phyloP scores from a whole-genome alignment of 352 stramenopile genomes.

The Blastocystis hominis region DNA sequence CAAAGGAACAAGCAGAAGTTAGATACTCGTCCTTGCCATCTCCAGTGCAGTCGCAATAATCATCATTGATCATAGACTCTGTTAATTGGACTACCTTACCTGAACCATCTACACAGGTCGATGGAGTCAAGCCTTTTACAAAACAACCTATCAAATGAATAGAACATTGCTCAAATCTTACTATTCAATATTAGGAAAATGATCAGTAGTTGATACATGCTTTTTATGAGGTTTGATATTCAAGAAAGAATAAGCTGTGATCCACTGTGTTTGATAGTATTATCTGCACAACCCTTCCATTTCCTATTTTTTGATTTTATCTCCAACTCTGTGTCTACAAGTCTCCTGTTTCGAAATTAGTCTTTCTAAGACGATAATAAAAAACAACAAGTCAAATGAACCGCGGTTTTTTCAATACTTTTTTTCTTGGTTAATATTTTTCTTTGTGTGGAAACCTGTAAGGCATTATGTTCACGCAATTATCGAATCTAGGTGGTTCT shows the following conservation, averaged over 20 bases:
- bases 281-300: too few relatives aligned
- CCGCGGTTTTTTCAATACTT: neutral
- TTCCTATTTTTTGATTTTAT: too few relatives aligned
- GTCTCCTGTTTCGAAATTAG: too few relatives aligned
- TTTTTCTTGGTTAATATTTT: neutral
- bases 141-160: neutral
- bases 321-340: too few relatives aligned
- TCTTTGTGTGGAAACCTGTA: neutral
- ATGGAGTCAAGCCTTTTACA: neutral
- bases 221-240: too few relatives aligned
- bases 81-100: neutral
- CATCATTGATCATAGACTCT: constrained; percentile 57
- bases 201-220: neutral
- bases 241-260: too few relatives aligned
- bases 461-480: neutral
- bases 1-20: constrained; percentile 59
- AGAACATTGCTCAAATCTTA: neutral
- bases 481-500: neutral
- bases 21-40: constrained; percentile 55
- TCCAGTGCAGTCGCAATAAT: constrained; percentile 58
- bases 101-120: neutral
- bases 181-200: neutral
- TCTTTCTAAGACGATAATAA: too few relatives aligned
- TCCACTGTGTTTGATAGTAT: too few relatives aligned
- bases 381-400: neutral